These are phyloP conservation scores for Candida coquimbonensis DNA, from an alignment of 805 yeast genomes.

Conservation along the genomic window DNA sequence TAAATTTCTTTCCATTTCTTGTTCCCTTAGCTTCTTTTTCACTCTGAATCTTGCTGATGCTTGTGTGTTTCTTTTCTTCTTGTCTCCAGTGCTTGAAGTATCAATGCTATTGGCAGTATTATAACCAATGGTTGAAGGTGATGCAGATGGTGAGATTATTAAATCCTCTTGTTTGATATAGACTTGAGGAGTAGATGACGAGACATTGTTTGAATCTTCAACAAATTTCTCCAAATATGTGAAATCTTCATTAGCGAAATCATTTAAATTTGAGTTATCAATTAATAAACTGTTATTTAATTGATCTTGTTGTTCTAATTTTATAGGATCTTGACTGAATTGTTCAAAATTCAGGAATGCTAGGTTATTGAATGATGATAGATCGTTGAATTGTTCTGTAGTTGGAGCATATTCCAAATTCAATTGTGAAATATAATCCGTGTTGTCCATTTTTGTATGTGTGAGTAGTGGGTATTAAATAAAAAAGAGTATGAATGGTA, in stretches of 20 bases:
- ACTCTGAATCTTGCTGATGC: slow-evolving; percentile 61
- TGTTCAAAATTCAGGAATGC: slow-evolving; percentile 21
- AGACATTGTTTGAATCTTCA: background rate
- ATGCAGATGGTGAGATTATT: background rate
- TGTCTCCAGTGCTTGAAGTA: slow-evolving; percentile 21
- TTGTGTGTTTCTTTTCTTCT: slow-evolving; percentile 52
- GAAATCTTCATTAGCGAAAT: background rate
- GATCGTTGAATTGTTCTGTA: slow-evolving; percentile 4
- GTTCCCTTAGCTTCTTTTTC: slow-evolving; percentile 54
- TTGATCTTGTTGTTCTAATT: slow-evolving; percentile 1
- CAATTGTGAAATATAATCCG: slow-evolving; percentile 12
- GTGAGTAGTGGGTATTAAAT: too few species aligned
- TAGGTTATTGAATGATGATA: slow-evolving; percentile 15
- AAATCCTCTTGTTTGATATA: background rate
- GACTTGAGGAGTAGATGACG: background rate
- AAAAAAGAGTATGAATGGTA: too few species aligned
- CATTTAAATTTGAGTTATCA: background rate
- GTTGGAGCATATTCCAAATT: slow-evolving; percentile 11
- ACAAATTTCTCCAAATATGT: slow-evolving; percentile 2
- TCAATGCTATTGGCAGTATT: background rate
- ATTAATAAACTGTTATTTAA: background rate
- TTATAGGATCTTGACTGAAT: slow-evolving; percentile 9
- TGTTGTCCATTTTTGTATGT: background rate
- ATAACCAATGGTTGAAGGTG: background rate
- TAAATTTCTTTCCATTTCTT: slow-evolving; percentile 48